A percentile compares a stretch with the other conserved stretches of the same genome.
Evolutionary conservation across 805 yeast genomes (phyloP).

Genomic region (Kregervanrija pseudodelftensis): DNA sequence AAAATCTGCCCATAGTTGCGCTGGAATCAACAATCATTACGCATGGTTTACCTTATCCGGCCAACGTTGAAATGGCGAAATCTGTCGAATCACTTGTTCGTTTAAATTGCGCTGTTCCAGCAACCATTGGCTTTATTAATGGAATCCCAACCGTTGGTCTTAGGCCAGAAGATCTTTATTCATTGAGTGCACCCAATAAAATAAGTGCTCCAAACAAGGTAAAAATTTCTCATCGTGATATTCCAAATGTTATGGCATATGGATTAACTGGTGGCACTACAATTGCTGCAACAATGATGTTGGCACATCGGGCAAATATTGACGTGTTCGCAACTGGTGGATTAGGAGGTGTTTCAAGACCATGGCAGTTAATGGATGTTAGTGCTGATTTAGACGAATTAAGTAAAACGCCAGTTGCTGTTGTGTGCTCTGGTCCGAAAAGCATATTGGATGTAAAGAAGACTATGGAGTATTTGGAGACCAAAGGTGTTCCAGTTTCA

Average conservation of each 20-base stretch:
- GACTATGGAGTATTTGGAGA: slow-evolving; percentile 81
- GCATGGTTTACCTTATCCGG: slow-evolving; percentile 83
- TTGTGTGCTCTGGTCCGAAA: slow-evolving; percentile 91
- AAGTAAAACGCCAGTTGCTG: slow-evolving; percentile 76
- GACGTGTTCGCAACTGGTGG: slow-evolving; percentile 91
- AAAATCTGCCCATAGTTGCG: slow-evolving; percentile 65
- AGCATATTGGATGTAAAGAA: slow-evolving; percentile 72
- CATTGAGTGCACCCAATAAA: slow-evolving; percentile 35
- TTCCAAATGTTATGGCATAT: slow-evolving; percentile 61
- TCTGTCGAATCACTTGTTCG: slow-evolving; percentile 59
- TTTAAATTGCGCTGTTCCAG: slow-evolving; percentile 65
- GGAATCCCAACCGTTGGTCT: slow-evolving; percentile 74
- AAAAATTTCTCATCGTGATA: slow-evolving; percentile 77
- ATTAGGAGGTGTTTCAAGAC: slow-evolving; percentile 83
- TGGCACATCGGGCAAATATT: slow-evolving; percentile 70
- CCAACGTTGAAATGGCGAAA: slow-evolving; percentile 64
- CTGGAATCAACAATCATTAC: slow-evolving; percentile 83
- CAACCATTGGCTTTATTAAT: slow-evolving; percentile 70
- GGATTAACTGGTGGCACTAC: slow-evolving; percentile 80
- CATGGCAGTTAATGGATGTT: slow-evolving; percentile 69
- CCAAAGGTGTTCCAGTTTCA: slow-evolving; percentile 83
- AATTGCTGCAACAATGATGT: slow-evolving; percentile 80
- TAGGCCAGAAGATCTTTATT: slow-evolving; percentile 36
- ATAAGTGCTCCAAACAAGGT: slow-evolving; percentile 22
- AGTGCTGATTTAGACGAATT: slow-evolving; percentile 85